Percentiles rank a stretch among this genome's conserved stretches.
Evolutionary conservation across 2,329 filamentous ascomycete genomes (phyloP).

Genomic region (Calonectria montana): DNA sequence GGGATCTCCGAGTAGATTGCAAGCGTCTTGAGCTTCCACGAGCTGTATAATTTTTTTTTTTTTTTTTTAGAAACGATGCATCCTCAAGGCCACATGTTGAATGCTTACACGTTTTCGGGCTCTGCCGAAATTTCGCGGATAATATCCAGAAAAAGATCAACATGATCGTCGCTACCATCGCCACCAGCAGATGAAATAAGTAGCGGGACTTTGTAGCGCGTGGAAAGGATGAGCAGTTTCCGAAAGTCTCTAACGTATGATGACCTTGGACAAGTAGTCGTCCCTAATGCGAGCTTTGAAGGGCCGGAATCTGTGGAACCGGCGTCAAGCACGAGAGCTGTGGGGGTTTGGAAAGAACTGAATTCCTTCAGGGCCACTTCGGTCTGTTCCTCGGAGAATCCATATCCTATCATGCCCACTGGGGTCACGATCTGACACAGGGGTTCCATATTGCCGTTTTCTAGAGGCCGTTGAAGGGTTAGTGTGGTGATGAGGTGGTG

Average conservation of each 20-base stretch:
- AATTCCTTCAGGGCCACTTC: not conserved
- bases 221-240: not conserved
- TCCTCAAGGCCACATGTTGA: not conserved
- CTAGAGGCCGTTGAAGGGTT: not conserved
- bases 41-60: not conserved
- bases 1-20: not conserved
- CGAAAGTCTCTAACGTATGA: not conserved
- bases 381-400: not conserved
- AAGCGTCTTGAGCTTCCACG: not conserved
- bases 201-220: not conserved
- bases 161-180: not conserved
- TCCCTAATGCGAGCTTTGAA: not conserved
- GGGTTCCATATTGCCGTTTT: not conserved
- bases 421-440: constrained; percentile 2
- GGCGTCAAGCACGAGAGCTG: not conserved
- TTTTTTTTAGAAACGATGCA: not conserved
- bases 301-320: not conserved
- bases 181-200: not conserved
- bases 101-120: not conserved
- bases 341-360: not conserved
- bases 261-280: not conserved
- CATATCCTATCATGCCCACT: not conserved
- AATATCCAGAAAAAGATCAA: constrained; percentile 5
- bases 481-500: no score
- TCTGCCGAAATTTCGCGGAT: constrained; percentile 5